A percentile compares a stretch with the other conserved stretches of the same genome.
Conservation (phyloP, 306 rosid genomes). For the Cucumis cinereus region DNA sequence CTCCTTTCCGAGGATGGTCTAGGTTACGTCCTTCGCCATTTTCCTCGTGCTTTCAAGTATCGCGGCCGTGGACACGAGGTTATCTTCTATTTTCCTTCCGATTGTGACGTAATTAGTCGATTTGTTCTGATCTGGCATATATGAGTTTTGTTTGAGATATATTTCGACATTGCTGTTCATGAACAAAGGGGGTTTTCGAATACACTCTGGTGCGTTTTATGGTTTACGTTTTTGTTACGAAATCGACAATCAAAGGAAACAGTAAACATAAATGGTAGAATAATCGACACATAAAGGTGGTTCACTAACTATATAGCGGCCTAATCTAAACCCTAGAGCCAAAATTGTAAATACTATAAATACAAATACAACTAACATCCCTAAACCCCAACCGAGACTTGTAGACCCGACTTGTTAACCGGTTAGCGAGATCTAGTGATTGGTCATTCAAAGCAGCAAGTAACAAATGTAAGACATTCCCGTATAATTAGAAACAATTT, state of each 20-base stretch:
- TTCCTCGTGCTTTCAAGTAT: conserved; percentile 69
- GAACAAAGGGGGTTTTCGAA: background rate
- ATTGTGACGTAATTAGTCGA: background rate
- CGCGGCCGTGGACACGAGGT: conserved; percentile 91
- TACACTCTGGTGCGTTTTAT: background rate
- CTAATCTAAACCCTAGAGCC: too few species aligned
- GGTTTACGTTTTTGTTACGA: background rate
- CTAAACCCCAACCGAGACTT: too few species aligned
- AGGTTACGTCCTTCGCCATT: conserved; percentile 87
- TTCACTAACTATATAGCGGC: too few species aligned
- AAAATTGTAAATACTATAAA: too few species aligned
- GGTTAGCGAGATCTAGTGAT: too few species aligned
- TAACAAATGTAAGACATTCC: too few species aligned
- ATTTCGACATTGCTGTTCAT: background rate
- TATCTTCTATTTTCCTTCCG: background rate
- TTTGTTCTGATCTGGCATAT: background rate
- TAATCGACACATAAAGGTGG: too few species aligned
- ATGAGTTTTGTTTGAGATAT: background rate
- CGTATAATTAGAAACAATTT: background rate
- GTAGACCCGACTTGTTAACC: too few species aligned
- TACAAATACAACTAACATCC: too few species aligned
- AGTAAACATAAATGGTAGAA: too few species aligned
- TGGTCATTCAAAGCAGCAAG: too few species aligned
- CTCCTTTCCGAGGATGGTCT: conserved; percentile 90
- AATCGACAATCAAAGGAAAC: too few species aligned